Evolutionary conservation across 2,329 filamentous ascomycete species (phyloP).

Genomic region (Ceratocystis papillata): DNA sequence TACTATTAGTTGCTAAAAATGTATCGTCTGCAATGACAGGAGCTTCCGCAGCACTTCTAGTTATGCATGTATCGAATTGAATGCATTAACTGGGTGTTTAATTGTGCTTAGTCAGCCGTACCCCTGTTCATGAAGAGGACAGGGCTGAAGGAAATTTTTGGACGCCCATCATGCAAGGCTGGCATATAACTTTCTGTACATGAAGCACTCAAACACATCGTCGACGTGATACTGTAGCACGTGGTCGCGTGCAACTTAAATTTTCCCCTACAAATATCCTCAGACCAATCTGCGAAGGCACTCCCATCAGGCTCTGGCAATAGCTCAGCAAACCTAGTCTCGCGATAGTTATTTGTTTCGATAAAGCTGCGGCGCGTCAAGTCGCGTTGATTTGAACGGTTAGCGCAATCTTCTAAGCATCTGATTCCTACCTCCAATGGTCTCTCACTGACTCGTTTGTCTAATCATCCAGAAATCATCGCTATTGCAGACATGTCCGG

Average conservation of each 20-base stretch:
- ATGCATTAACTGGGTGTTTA: neutral
- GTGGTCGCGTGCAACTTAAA: slow-evolving; percentile 21
- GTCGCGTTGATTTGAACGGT: slow-evolving; percentile 23
- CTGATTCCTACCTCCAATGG: neutral
- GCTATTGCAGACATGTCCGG: slow-evolving; percentile 37
- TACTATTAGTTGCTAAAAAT: too few relatives aligned
- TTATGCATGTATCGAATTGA: slow-evolving; percentile 10
- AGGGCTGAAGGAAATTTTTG: slow-evolving; percentile 25
- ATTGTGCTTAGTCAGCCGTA: neutral
- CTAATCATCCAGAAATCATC: slow-evolving; percentile 8
- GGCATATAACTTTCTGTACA: slow-evolving; percentile 10
- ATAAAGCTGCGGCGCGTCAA: slow-evolving; percentile 20
- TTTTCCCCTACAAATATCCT: neutral
- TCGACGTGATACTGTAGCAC: slow-evolving; percentile 23
- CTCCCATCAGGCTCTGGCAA: slow-evolving; percentile 12
- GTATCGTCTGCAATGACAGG: too few relatives aligned
- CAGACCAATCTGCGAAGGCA: neutral
- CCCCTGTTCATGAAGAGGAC: slow-evolving; percentile 12
- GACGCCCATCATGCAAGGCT: slow-evolving; percentile 23
- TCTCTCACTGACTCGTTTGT: neutral
- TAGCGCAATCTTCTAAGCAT: slow-evolving; percentile 12
- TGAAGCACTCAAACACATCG: slow-evolving; percentile 20
- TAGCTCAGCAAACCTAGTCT: slow-evolving; percentile 18
- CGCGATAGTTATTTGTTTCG: slow-evolving; percentile 6
- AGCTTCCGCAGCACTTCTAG: neutral